Percentiles rank a stretch among this genome's conserved stretches.
Evolutionary conservation across 2,329 filamentous ascomycete species (phyloP).

Genomic region (Cladosporium sp.): DNA sequence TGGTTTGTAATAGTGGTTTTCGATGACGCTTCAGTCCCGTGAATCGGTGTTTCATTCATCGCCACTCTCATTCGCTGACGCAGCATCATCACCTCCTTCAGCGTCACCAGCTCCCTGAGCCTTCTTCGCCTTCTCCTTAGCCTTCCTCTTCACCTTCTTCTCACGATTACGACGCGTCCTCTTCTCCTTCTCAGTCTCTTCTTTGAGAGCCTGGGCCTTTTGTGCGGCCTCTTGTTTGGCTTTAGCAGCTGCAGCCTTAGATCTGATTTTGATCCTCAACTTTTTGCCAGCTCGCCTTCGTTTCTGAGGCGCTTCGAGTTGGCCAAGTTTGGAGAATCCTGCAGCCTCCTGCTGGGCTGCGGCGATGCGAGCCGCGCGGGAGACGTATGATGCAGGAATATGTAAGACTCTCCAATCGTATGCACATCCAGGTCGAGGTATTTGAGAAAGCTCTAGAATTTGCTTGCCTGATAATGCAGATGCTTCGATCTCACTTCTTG

Average conservation of each 20-base stretch:
- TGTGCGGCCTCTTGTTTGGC: slow-evolving; percentile 21
- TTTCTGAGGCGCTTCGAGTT: slow-evolving; percentile 14
- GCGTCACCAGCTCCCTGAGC: slow-evolving; percentile 13
- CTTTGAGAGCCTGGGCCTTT: slow-evolving; percentile 25
- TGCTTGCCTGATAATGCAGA: slow-evolving; percentile 22
- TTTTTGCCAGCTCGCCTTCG: slow-evolving; percentile 31
- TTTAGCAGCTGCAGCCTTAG: slow-evolving; percentile 21
- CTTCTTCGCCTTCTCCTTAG: slow-evolving; percentile 33
- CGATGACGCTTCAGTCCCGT: no score
- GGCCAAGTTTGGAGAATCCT: slow-evolving; percentile 12
- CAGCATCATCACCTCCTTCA: not conserved
- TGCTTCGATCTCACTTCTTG: slow-evolving; percentile 8
- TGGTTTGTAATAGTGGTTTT: no score
- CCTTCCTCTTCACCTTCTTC: slow-evolving; percentile 34
- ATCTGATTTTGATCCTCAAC: slow-evolving; percentile 25
- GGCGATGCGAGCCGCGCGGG: not conserved
- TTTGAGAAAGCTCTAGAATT: slow-evolving; percentile 17
- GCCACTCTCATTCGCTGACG: not conserved
- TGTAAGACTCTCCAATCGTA: slow-evolving; percentile 26
- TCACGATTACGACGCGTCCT: slow-evolving; percentile 30
- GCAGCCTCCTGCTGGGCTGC: slow-evolving; percentile 1
- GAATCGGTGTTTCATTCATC: not conserved
- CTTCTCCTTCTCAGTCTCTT: slow-evolving; percentile 30
- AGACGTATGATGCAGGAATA: slow-evolving; percentile 14
- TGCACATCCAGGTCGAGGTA: slow-evolving; percentile 19